Conservation (phyloP, 1,284 basidiomycete genomes). For the Ganoderma resinaceum region DNA sequence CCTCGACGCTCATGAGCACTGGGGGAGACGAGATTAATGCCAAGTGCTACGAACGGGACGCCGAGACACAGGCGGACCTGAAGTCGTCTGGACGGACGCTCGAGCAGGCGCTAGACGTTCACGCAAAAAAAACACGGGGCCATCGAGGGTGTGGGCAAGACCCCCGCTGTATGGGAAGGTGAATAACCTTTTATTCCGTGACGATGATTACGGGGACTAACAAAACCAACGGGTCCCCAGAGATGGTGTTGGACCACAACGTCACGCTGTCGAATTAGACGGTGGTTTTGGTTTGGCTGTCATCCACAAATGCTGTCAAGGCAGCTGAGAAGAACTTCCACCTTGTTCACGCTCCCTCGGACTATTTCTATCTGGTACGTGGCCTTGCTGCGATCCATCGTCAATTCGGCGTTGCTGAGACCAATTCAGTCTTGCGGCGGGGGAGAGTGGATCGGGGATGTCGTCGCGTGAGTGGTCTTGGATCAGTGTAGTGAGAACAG, state of each 20-base stretch:
- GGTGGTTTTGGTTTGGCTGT: conserved; percentile 73
- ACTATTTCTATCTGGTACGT: conserved; percentile 63
- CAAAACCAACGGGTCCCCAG: conserved; percentile 40
- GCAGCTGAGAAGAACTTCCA: conserved; percentile 56
- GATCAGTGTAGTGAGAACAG: too few relatives aligned
- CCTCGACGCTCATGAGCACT: conserved; percentile 71
- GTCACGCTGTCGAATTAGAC: conserved; percentile 71
- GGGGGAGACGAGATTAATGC: conserved; percentile 86
- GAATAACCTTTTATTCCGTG: background rate
- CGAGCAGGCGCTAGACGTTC: conserved; percentile 71
- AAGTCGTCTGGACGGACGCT: conserved; percentile 57
- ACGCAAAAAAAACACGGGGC: conserved; percentile 58
- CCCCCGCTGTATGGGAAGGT: conserved; percentile 76
- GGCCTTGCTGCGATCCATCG: background rate
- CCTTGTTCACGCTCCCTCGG: conserved; percentile 59
- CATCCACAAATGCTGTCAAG: conserved; percentile 47
- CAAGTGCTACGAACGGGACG: conserved; percentile 71
- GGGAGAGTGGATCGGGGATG: conserved; percentile 76
- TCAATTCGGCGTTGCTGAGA: conserved; percentile 5
- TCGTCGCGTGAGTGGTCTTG: conserved; percentile 39
- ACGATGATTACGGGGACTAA: background rate
- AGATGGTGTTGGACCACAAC: conserved; percentile 73
- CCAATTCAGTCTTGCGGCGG: conserved; percentile 74
- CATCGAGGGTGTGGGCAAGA: conserved; percentile 54
- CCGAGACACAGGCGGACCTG: conserved; percentile 60